Evolutionary conservation across 2,329 filamentous ascomycete species (phyloP), one percentile per base, ranked within the genome.

Genomic region (Cyanodermella asteris): DNA sequence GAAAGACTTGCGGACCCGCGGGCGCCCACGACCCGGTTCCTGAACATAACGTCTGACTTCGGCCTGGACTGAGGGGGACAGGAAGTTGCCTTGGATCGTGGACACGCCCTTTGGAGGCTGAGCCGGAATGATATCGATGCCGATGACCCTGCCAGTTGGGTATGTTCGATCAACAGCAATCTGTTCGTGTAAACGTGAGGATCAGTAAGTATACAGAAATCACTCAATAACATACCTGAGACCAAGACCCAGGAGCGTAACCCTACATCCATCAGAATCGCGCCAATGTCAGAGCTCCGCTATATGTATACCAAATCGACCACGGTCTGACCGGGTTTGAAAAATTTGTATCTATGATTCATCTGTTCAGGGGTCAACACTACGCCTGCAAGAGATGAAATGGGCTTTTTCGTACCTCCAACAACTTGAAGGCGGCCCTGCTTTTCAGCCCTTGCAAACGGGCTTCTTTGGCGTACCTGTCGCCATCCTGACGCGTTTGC

Each of bases 1-100:
- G 33, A 24, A 26, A 23, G 10, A 25, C 34, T 25, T 38, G 24
- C 22, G 39, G 34, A 35, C 39, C 31, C 51, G 51, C 5, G 55
- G 50, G 26, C 67, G 55, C 18, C 65, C 70, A 28, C 61, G 54
- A 23, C 61, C 54, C 2, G 70, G 65, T 31, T 72, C 64, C 23
- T 59, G 50, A 20, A 97, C 64, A 41, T 82, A 87, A 5, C 67
- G 59, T 44, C 73, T 72, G 19, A 91, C 71, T 45, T 84, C 64
- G 13, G n/a, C 61, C 45, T 75, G 75, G n/a, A 93, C 71, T 3
- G 52, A 49, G 0, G 67, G 61, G 5, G 71, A 74, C 20, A 94
- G 56, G 36, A 97, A 94, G 45, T 97, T 77, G 23, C 90, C 87
- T 49, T 97, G 87, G 29, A 97, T 81, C 3, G 80, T 80, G 15